Percentiles rank a stretch among this genome's conserved stretches.
Conservation (phyloP, 2,329 filamentous ascomycete genomes). For the Akanthomyces lecanii region DNA sequence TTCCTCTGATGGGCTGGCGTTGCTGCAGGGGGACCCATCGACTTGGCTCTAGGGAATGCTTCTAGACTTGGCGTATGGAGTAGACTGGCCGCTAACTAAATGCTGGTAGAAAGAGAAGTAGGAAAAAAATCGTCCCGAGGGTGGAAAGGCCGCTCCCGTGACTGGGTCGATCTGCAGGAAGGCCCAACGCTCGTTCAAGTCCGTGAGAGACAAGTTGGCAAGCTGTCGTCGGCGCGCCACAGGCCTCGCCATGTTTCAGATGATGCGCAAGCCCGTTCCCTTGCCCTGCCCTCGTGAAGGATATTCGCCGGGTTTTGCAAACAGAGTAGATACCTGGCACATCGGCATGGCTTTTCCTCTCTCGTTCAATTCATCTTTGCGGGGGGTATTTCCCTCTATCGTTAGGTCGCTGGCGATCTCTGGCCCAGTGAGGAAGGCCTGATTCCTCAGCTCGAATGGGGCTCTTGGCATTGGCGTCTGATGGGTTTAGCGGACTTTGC, state of each 20-base stretch:
- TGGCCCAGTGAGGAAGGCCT: background rate
- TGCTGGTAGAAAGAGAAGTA: background rate
- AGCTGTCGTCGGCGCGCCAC: background rate
- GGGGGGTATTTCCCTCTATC: background rate
- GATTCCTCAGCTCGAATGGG: slow-evolving; percentile 9
- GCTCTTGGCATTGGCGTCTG: background rate
- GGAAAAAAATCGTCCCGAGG: background rate
- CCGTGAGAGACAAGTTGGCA: background rate
- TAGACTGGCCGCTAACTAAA: background rate
- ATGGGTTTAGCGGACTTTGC: background rate
- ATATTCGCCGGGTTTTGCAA: slow-evolving; percentile 1
- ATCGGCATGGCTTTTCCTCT: no score
- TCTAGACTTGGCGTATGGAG: background rate
- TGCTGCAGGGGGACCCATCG: background rate
- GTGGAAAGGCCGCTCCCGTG: background rate
- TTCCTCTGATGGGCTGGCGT: background rate
- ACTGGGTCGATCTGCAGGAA: slow-evolving; percentile 1
- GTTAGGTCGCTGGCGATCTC: slow-evolving; percentile 4
- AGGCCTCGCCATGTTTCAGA: background rate
- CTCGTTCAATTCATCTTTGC: background rate
- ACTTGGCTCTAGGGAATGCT: background rate
- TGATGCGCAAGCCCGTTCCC: background rate
- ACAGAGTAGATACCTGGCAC: background rate
- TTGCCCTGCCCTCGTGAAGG: background rate
- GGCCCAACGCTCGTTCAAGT: no score